Conservation (phyloP, 1,139 yeast species). For the Pichia kudriavzevii region DNA sequence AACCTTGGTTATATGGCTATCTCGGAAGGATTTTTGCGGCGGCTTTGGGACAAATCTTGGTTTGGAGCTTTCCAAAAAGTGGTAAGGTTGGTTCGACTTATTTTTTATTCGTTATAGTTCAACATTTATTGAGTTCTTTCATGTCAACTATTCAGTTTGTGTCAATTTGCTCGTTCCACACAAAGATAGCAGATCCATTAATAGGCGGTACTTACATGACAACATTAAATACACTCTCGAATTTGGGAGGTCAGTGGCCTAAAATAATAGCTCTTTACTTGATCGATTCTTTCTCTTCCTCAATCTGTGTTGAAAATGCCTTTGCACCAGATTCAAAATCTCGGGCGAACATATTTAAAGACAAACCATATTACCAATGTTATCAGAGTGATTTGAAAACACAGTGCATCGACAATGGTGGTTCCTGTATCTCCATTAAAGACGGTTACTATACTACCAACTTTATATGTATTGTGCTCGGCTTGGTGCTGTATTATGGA, state of each 20-base stretch:
- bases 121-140: slow-evolving; percentile 80
- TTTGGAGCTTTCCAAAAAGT: slow-evolving; percentile 59
- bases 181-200: slow-evolving; percentile 88
- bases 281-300: slow-evolving; percentile 69
- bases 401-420: slow-evolving; percentile 47
- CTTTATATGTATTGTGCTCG: slow-evolving; percentile 58
- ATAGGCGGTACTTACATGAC: slow-evolving; percentile 99
- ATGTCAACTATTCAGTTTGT: slow-evolving; percentile 96
- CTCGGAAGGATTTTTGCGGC: slow-evolving; percentile 82
- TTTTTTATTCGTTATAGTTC: slow-evolving; percentile 64
- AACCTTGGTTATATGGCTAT: slow-evolving; percentile 88
- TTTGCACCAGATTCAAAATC: slow-evolving; percentile 1
- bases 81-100: slow-evolving; percentile 45
- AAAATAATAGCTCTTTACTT: slow-evolving; percentile 65
- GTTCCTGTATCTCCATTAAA: slow-evolving; percentile 43
- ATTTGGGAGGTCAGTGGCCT: slow-evolving; percentile 98
- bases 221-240: slow-evolving; percentile 81
- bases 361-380: slow-evolving; percentile 34
- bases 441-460: slow-evolving; percentile 89
- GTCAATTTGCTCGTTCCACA: slow-evolving; percentile 88
- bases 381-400: slow-evolving; percentile 36
- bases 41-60: slow-evolving; percentile 62
- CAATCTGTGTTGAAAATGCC: slow-evolving; percentile 41
- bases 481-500: slow-evolving; percentile 53
- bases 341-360: slow-evolving; percentile 20